phyloP scores from a whole-genome alignment of 2,329 filamentous ascomycete species.

The Beauveria asiatica region DNA sequence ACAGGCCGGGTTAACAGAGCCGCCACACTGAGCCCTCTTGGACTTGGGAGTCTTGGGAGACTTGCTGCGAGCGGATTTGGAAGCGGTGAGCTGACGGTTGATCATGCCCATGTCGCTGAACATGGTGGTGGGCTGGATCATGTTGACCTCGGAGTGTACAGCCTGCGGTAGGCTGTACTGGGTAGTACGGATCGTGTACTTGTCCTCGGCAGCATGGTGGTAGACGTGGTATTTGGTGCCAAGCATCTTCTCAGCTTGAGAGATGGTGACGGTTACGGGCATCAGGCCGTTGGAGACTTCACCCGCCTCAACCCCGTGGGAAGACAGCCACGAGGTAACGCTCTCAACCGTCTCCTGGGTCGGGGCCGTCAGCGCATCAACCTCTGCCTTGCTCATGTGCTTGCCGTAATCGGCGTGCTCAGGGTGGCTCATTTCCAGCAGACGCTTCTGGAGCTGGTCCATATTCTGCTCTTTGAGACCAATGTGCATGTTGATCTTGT shows the following conservation, averaged over 20 bases:
- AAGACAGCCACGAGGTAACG: slow-evolving; percentile 7
- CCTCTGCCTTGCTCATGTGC: slow-evolving; percentile 11
- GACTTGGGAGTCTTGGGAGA: neutral
- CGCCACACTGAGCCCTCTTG: neutral
- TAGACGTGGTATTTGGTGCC: slow-evolving; percentile 10
- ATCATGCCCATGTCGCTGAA: slow-evolving; percentile 10
- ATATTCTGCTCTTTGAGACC: slow-evolving; percentile 11
- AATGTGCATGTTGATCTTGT: slow-evolving; percentile 10
- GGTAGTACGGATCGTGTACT: slow-evolving; percentile 8
- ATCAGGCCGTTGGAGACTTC: slow-evolving; percentile 3
- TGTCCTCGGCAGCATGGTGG: slow-evolving; percentile 1
- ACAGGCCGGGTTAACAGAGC: neutral
- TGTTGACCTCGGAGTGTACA: slow-evolving; percentile 6
- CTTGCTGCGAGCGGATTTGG: neutral
- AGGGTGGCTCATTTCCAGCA: slow-evolving; percentile 7
- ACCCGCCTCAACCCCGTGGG: slow-evolving; percentile 10
- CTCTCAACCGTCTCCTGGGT: neutral
- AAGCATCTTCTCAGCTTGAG: slow-evolving; percentile 9
- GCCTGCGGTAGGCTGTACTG: slow-evolving; percentile 7
- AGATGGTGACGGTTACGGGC: neutral
- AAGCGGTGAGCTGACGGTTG: neutral
- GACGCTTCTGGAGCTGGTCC: slow-evolving; percentile 8
- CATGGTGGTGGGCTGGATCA: slow-evolving; percentile 12
- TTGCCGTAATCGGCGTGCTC: slow-evolving; percentile 10
- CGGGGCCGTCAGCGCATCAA: slow-evolving; percentile 10